phyloP scores from a whole-genome alignment of 441 rosid genomes.

The Macaranga tanarius region DNA sequence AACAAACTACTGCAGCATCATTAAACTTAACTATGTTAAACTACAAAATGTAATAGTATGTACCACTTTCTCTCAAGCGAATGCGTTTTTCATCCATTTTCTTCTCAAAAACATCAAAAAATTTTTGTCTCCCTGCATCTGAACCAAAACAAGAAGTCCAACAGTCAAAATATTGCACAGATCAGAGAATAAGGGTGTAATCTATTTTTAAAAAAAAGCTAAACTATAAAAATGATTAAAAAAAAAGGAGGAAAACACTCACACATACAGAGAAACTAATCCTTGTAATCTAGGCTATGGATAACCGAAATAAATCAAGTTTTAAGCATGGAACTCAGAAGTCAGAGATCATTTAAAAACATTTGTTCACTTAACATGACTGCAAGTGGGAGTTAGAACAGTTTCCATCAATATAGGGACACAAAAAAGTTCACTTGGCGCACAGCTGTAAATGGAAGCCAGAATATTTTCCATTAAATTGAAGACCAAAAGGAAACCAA shows the following conservation, averaged over 20 bases:
- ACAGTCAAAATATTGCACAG: constrained; percentile 17
- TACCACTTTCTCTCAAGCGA: constrained; percentile 87
- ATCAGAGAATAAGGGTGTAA: not conserved
- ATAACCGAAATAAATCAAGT: not conserved
- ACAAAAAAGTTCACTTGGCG: not conserved
- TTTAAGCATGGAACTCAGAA: not conserved
- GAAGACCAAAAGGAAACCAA: not conserved
- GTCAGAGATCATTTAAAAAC: constrained; percentile 5
- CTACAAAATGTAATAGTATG: constrained; percentile 10
- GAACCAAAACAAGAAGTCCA: constrained; percentile 34
- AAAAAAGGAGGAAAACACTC: not conserved
- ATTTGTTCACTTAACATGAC: not conserved
- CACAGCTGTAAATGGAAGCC: not conserved
- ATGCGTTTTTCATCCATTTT: constrained; percentile 79
- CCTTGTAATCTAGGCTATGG: not conserved
- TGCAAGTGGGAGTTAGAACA: not conserved
- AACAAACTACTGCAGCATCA: not conserved
- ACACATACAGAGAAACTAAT: not conserved
- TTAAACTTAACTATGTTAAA: not conserved
- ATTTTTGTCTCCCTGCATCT: constrained; percentile 64
- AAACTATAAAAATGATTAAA: not conserved
- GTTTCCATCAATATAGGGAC: not conserved
- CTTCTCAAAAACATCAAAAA: constrained; percentile 74
- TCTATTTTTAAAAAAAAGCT: not conserved
- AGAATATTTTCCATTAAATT: too few species aligned